Conservation (phyloP, 2,329 filamentous ascomycete genomes). For the Samsoniella hepiali region DNA sequence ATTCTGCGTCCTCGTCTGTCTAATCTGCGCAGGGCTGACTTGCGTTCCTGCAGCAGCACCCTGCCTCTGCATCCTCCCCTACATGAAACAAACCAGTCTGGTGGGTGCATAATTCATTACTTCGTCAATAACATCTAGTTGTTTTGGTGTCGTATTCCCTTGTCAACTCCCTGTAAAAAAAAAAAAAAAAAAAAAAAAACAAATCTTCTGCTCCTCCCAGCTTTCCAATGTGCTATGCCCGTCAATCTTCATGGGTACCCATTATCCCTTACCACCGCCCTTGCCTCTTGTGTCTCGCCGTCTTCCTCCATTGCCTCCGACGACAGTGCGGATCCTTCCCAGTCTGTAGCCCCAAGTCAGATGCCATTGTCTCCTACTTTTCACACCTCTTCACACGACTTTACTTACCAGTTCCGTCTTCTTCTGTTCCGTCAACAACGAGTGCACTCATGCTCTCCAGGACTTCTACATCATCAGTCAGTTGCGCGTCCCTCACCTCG, state of each 20-base stretch:
- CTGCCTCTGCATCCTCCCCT: neutral
- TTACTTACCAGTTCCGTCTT: constrained; percentile 57
- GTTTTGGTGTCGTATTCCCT: neutral
- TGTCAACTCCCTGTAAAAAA: neutral
- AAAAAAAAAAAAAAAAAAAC: neutral
- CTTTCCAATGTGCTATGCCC: neutral
- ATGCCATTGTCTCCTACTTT: neutral
- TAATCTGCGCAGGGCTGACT: neutral
- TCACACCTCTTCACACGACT: neutral
- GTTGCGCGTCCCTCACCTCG: too few relatives aligned
- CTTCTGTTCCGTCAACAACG: constrained; percentile 56
- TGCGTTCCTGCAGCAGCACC: neutral
- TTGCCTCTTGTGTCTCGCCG: neutral
- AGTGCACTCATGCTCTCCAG: constrained; percentile 50
- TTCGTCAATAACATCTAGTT: constrained; percentile 1
- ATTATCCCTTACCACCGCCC: neutral
- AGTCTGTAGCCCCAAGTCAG: constrained; percentile 39
- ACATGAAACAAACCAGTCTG: too few relatives aligned
- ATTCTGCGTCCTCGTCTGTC: neutral
- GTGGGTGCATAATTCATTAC: constrained; percentile 7
- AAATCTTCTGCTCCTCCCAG: neutral
- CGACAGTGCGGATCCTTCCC: constrained; percentile 53
- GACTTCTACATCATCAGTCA: constrained; percentile 32
- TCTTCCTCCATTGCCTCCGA: constrained; percentile 49
- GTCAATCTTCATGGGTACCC: neutral